These are phyloP conservation scores for Neofusicoccum kwambonambiense DNA, from an alignment of 2,329 filamentous ascomycete genomes.

Conservation along the genomic window DNA sequence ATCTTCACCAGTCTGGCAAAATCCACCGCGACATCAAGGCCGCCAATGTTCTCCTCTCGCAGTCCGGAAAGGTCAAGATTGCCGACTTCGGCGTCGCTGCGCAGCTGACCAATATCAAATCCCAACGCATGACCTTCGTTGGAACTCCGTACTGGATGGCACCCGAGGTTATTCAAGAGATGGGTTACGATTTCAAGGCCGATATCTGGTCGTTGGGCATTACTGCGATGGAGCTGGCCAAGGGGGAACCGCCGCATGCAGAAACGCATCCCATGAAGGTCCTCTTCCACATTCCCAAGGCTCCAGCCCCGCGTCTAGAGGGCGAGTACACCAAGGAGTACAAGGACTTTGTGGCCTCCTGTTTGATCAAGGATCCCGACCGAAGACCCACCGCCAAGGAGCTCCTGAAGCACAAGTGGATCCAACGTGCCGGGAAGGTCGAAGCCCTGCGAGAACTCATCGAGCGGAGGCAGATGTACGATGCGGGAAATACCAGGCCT, in stretches of 20 bases:
- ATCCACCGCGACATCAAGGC: constrained; percentile 97
- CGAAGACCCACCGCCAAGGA: constrained; percentile 81
- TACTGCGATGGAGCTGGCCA: constrained; percentile 86
- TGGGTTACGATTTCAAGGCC: constrained; percentile 94
- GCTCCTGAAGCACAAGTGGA: constrained; percentile 82
- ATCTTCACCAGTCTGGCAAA: constrained; percentile 90
- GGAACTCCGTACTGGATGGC: constrained; percentile 99
- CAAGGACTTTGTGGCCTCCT: constrained; percentile 89
- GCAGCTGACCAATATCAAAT: constrained; percentile 96
- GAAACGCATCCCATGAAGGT: constrained; percentile 99
- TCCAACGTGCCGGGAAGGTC: constrained; percentile 80
- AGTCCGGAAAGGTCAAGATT: constrained; percentile 86
- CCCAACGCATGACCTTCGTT: constrained; percentile 94
- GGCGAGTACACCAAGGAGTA: constrained; percentile 85
- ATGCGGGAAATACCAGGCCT: constrained; percentile 65
- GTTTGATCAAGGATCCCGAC: constrained; percentile 89
- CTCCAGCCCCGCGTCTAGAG: constrained; percentile 78
- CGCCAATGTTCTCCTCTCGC: constrained; percentile 90
- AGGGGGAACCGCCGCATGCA: constrained; percentile 88
- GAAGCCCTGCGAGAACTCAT: constrained; percentile 87
- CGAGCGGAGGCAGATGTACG: constrained; percentile 76
- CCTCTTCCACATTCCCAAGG: constrained; percentile 92
- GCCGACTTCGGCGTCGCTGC: constrained; percentile 97
- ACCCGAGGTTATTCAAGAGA: constrained; percentile 96
- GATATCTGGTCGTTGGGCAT: constrained; percentile 98